phyloP scores from a whole-genome alignment of 139 green algal genomes.

The Chlamydomonas incerta region DNA sequence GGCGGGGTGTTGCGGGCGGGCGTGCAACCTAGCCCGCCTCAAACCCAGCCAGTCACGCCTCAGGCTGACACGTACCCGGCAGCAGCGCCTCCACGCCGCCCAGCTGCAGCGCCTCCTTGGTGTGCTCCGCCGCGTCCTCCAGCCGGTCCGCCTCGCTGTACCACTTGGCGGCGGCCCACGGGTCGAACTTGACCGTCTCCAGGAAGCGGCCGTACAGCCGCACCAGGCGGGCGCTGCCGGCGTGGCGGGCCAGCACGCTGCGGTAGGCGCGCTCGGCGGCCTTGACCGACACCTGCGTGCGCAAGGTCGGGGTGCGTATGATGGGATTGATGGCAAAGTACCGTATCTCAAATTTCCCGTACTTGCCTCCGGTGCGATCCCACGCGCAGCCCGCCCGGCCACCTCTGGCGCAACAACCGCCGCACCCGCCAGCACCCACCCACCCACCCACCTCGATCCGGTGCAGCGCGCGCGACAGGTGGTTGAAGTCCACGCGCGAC shows the following conservation, averaged over 20 bases:
- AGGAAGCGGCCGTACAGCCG: slow-evolving; percentile 50
- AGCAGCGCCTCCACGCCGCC: background rate
- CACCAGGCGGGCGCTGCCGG: slow-evolving; percentile 4
- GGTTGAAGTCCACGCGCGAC: slow-evolving; percentile 7
- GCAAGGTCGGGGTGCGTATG: too few species aligned
- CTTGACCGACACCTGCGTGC: slow-evolving; percentile 29
- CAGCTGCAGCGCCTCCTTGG: slow-evolving; percentile 39
- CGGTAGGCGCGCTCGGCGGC: slow-evolving; percentile 37
- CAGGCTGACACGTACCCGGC: background rate
- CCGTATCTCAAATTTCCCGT: too few species aligned
- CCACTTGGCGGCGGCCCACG: slow-evolving; percentile 35
- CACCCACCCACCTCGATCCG: background rate
- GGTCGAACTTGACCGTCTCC: slow-evolving; percentile 45
- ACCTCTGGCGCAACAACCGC: too few species aligned
- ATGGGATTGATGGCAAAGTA: too few species aligned
- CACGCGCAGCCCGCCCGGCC: too few species aligned
- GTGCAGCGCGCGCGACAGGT: background rate
- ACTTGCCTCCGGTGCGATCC: too few species aligned
- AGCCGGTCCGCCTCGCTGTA: slow-evolving; percentile 39
- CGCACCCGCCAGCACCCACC: too few species aligned
- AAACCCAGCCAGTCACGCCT: background rate
- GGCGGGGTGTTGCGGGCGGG: too few species aligned
- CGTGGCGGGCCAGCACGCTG: slow-evolving; percentile 12
- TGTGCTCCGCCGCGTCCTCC: slow-evolving; percentile 38
- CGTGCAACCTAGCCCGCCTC: background rate